Conservation (phyloP, 1,284 basidiomycete genomes). For the Malassezia arunalokei region DNA sequence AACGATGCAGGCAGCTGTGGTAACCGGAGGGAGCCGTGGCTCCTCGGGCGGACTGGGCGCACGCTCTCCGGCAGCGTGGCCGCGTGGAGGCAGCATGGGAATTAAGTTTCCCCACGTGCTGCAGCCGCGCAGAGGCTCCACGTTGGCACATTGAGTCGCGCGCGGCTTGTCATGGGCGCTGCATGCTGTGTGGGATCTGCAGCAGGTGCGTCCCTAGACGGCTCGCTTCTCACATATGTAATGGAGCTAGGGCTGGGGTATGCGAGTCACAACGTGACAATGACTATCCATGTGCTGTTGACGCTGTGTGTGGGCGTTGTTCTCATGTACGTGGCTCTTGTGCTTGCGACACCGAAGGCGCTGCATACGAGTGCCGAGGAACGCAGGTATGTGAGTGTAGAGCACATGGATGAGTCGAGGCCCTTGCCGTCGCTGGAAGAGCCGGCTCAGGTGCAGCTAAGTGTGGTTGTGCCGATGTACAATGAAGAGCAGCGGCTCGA, state of each 20-base stretch:
- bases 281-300: neutral
- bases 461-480: slow-evolving; percentile 75
- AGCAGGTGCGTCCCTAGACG: neutral
- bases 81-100: too few relatives aligned
- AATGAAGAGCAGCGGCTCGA: slow-evolving; percentile 73
- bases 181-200: slow-evolving; percentile 9
- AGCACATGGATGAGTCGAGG: neutral
- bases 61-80: too few relatives aligned
- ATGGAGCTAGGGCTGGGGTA: neutral
- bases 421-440: slow-evolving; percentile 49
- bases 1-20: too few relatives aligned
- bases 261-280: neutral
- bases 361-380: slow-evolving; percentile 3
- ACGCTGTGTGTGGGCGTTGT: neutral
- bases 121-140: too few relatives aligned
- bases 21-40: too few relatives aligned
- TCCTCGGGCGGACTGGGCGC: too few relatives aligned
- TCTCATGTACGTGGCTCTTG: slow-evolving; percentile 5
- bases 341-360: neutral
- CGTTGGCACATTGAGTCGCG: too few relatives aligned
- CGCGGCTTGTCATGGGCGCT: slow-evolving; percentile 3
- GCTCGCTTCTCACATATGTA: slow-evolving; percentile 1
- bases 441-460: slow-evolving; percentile 49
- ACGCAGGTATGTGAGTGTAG: slow-evolving; percentile 6
- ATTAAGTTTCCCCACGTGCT: too few relatives aligned